Evolutionary conservation across 257 asterid genomes (phyloP).

Genomic region (Rhazya stricta): DNA sequence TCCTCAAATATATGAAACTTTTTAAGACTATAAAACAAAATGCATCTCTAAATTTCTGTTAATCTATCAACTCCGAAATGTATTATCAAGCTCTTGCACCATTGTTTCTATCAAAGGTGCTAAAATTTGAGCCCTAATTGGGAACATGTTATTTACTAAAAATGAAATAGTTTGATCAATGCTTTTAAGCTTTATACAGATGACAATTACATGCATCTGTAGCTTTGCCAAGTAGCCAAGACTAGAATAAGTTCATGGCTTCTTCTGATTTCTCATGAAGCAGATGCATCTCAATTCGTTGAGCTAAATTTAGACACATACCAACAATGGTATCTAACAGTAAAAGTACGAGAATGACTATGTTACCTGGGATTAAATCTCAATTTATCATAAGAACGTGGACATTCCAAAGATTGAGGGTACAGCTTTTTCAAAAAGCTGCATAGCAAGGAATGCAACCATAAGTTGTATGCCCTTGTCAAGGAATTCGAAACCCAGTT

Average conservation of each 20-base stretch:
- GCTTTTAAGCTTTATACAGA: not conserved
- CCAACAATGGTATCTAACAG: conserved; percentile 4
- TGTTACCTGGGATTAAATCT: conserved; percentile 82
- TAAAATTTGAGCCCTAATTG: not conserved
- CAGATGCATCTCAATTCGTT: not conserved
- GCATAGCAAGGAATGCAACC: conserved; percentile 15
- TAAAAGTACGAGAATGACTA: not conserved
- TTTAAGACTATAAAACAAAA: not conserved
- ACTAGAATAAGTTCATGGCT: not conserved
- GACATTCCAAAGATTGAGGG: conserved; percentile 64
- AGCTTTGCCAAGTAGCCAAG: not conserved
- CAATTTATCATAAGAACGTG: conserved; percentile 91
- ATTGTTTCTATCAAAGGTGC: not conserved
- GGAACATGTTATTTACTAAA: not conserved
- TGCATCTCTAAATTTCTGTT: not conserved
- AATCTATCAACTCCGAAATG: not conserved
- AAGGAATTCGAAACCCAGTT: not conserved
- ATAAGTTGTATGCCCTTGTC: not conserved
- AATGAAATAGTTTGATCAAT: not conserved
- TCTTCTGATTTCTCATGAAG: not conserved
- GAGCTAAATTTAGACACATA: conserved; percentile 4
- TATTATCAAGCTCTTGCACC: too few species aligned
- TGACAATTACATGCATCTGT: not conserved
- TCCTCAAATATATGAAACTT: not conserved
- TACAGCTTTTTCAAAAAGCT: conserved; percentile 90